Conservation (phyloP, 164 flowering plant species). For the grape (Vitis vinifera) region DNA sequence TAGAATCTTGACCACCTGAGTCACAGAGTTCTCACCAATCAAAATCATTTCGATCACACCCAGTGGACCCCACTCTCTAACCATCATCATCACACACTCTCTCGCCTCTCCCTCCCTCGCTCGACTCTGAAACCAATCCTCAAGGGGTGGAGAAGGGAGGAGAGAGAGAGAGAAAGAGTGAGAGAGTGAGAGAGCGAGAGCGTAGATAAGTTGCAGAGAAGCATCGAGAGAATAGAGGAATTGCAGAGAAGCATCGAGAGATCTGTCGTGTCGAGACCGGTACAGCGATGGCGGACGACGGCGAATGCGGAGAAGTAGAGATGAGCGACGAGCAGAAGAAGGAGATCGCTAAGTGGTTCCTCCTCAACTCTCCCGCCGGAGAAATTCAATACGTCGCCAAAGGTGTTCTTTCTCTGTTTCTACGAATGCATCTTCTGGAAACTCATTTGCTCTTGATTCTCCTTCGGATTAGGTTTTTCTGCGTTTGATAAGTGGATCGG, state of each 20-base stretch:
- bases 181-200: background rate
- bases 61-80: no score
- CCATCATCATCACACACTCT: background rate
- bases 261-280: background rate
- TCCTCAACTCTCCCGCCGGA: constrained; percentile 87
- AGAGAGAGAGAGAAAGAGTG: constrained; percentile 4
- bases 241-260: constrained; percentile 4
- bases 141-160: background rate
- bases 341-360: constrained; percentile 96
- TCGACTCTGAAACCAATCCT: background rate
- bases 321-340: constrained; percentile 36
- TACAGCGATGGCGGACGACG: constrained; percentile 32
- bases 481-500: no score
- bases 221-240: no score
- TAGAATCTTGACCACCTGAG: no score
- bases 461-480: background rate
- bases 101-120: background rate
- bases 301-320: constrained; percentile 18
- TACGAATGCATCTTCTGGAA: background rate
- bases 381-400: constrained; percentile 95
- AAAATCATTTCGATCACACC: no score
- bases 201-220: no score
- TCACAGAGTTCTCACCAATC: no score
- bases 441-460: background rate
- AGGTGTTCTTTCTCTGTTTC: constrained; percentile 44